Base-by-base conservation (phyloP, 148 eudicot species). In the Amaranthus cruentus region DNA sequence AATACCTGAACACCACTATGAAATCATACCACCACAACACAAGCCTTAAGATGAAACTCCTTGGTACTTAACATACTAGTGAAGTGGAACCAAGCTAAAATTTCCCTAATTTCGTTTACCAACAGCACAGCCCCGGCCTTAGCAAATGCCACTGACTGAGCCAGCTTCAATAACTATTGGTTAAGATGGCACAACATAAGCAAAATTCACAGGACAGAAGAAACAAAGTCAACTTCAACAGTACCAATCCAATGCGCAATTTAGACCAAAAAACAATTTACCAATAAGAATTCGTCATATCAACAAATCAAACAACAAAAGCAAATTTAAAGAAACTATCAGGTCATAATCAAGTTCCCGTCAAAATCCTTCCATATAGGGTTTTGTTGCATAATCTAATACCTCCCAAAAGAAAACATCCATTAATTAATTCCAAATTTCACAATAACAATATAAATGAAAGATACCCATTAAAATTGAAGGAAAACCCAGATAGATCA, bases 401-500 rank as follows among this genome's bases (percentile, higher is more conserved):
- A 11, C 9, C 11, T 43, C 66, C 38, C 55, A 72, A n/a, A 38
- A 50, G 11, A 28, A 49, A 1, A 56, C 57, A 70, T 13, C 44
- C 18, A 18, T 3, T 6, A 69, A 4, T 5, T 56, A 42, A 70
- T 14, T 14, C 38, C 49, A 48, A 60, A 10, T 66, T 56, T 47
- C 3, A 9, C 66, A 53, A 8, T 4, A 28, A 6, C 62, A 18
- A 69, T 9, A 4, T 28, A 2, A 48, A 13, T 66, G 49, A 69
- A 51, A 52, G 46, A 62, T 44, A 44, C 74, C 74, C 78, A 54
- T 42, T 47, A 68, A 67, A 71, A 76, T 66, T 64, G 9, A 76
- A 47, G 2, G 1, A 62, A 65, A 73, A 57, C 66, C 73, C 71
- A 68, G n/a, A 61, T 62, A 55, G 64, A 73, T 62, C 47, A 28